Evolutionary conservation across 169 alveolate genomes (phyloP).

Genomic region (Cytauxzoon felis): DNA sequence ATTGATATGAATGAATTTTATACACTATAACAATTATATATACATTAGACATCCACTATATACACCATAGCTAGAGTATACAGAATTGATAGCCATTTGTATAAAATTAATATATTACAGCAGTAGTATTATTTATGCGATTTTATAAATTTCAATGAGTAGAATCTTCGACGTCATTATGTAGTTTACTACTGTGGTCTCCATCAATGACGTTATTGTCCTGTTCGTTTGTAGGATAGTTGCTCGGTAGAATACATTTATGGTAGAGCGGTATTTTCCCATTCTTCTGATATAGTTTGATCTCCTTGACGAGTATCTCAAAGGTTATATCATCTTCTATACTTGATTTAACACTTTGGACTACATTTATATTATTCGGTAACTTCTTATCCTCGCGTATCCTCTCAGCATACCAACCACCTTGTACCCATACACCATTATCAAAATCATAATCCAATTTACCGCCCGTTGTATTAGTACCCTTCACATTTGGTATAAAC

Average conservation of each 20-base stretch:
- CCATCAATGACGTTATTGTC: no score
- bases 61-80: no score
- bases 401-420: conserved; percentile 89
- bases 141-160: no score
- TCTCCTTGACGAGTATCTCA: conserved; percentile 69
- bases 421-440: conserved; percentile 76
- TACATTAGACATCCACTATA: no score
- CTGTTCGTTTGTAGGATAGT: no score
- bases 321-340: conserved; percentile 81
- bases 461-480: neutral
- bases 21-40: no score
- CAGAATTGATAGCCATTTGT: no score
- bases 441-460: conserved; percentile 68
- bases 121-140: no score
- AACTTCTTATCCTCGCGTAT: conserved; percentile 78
- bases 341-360: conserved; percentile 74
- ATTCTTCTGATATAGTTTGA: conserved; percentile 34
- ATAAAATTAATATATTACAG: no score
- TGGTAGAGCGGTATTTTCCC: conserved; percentile 58
- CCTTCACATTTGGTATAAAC: conserved; percentile 56
- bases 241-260: conserved; percentile 53
- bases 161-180: no score
- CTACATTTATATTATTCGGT: conserved; percentile 76
- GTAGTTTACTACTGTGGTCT: no score
- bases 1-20: no score